phyloP scores from a whole-genome alignment of 352 stramenopile species.

The Pythium rhizo-oryzae region DNA sequence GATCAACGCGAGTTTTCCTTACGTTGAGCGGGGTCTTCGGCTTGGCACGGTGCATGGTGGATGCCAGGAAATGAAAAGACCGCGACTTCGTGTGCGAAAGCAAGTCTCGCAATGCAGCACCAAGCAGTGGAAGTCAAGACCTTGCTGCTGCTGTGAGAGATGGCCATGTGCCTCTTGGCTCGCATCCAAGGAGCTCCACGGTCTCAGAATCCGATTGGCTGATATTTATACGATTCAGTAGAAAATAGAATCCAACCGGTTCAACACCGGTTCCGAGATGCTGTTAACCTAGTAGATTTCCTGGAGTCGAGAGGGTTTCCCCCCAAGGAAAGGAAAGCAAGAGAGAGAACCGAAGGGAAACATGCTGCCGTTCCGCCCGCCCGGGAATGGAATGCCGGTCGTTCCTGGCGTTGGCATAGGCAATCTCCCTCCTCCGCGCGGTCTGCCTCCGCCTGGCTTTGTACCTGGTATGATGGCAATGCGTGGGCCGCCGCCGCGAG shows the following conservation, averaged over 20 bases:
- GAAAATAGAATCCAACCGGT: slow-evolving; percentile 8
- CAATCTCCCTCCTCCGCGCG: not conserved
- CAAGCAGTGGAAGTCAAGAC: too few species aligned
- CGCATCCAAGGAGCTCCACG: slow-evolving; percentile 7
- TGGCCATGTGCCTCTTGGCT: not conserved
- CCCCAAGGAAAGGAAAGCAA: not conserved
- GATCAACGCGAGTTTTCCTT: not conserved
- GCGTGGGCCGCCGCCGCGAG: slow-evolving; percentile 17
- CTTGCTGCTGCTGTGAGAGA: not conserved
- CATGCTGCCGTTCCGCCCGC: slow-evolving; percentile 29
- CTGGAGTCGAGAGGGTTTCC: not conserved
- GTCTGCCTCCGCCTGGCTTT: slow-evolving; percentile 7
- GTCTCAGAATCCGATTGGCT: slow-evolving; percentile 10
- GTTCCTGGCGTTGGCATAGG: not conserved
- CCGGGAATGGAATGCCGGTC: not conserved
- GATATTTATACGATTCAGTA: slow-evolving; percentile 18
- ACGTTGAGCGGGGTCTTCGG: slow-evolving; percentile 66
- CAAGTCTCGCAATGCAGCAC: slow-evolving; percentile 1
- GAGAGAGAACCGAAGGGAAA: not conserved
- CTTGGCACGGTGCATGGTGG: slow-evolving; percentile 62
- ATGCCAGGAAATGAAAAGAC: too few species aligned
- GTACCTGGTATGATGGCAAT: slow-evolving; percentile 13
- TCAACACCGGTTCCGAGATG: not conserved
- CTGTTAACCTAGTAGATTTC: slow-evolving; percentile 15
- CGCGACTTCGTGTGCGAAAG: not conserved